Evolutionary conservation across 129 eudicot genomes (phyloP), one percentile per base, ranked within the genome.

Genomic region (Centrapalus pauciflorus): DNA sequence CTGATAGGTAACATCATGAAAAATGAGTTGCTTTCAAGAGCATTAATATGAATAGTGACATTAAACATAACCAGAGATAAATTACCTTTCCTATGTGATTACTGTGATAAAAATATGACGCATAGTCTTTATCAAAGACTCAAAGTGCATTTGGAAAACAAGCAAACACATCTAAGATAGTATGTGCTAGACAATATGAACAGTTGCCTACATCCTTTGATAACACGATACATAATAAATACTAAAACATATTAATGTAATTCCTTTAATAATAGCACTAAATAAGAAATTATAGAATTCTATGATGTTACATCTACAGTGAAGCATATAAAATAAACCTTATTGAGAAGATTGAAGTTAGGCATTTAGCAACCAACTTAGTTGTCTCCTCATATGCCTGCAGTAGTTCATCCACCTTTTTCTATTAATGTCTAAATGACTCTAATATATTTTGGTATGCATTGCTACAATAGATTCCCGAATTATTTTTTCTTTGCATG

Each of bases 41-140:
- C n/a, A n/a, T n/a, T n/a, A 51, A 5, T 5, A 5, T 51, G 4
- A 51, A 17, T 2, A 29, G 24, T 19, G 27, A 29, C 29, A 4
- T 0, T 19, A 51, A 19, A n/a, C n/a, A n/a, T n/a, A 19, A 6
- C 9, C 30, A 26, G 48, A 55, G 46, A 51, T 35, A 66, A 11
- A 43, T 51, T 70, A 86, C 95, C 89, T 80, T 71, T 74, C 83
- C 95, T 4, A 89, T 80, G 69, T 86, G 95, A 77, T 83, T 80
- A 12, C 95, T 89, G 62, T 66, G 83, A 75, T 86, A 89, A 69
- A 77, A 83, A 55, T 86, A 86, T 30, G 84, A 81, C 78, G 89
- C 95, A 71, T 61, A 55, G 21, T 56, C 54, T 55, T 64, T 26
- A 63, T n/a, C n/a, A n/a, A n/a, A n/a, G n/a, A n/a, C n/a, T 86